Evolutionary conservation across 2,329 filamentous ascomycete genomes (phyloP), one percentile per base, ranked within the genome.

Genomic region (Phyllosticta capitalensis): DNA sequence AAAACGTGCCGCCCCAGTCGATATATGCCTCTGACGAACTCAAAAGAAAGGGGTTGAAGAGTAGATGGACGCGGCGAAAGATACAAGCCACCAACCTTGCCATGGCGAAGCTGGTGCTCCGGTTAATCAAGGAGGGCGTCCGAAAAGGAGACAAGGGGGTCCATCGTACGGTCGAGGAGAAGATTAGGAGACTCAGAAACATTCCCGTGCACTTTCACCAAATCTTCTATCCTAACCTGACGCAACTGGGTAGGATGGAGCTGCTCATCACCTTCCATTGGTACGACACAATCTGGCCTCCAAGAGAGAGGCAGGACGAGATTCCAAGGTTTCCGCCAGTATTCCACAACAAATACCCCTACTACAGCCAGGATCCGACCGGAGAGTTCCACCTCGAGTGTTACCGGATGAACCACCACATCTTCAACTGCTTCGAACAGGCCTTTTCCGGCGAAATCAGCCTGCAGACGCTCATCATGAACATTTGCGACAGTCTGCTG

Each of bases 401-500:
- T 22, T 58, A 67, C 38, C 64, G 67, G 38, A 65, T 74, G 64
- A 74, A 75, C 28, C 57, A 58, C 2, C 64, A 68, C 17, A 65
- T 75, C 28, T 65, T 64, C 51, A 59, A 65, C 67, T 12, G 63
- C 68, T 58, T 63, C 54, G 50, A 63, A 2, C n/a, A 54, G 21
- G 38, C 51, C 38, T 38, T 51, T 51, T 52, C 48, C 5, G 45
- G 59, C 38, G 24, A 58, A 38, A 52, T 61, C n/a, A 55, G 38
- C 20, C 3, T 59, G 50, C 63, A 65, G 28, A 60, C 65, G 17
- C 62, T 69, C 19, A 61, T 71, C 54, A 67, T 63, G 26, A 74
- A 76, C 58, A 71, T 83, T 19, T 80, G 76, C 61, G 85, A 86
- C 71, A 90, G 89, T 67, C 74, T 94, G 2, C 77, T 90, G 17